These are phyloP conservation scores for Cucumis hystrix DNA, from an alignment of 306 rosid species.

Conservation along the genomic window DNA sequence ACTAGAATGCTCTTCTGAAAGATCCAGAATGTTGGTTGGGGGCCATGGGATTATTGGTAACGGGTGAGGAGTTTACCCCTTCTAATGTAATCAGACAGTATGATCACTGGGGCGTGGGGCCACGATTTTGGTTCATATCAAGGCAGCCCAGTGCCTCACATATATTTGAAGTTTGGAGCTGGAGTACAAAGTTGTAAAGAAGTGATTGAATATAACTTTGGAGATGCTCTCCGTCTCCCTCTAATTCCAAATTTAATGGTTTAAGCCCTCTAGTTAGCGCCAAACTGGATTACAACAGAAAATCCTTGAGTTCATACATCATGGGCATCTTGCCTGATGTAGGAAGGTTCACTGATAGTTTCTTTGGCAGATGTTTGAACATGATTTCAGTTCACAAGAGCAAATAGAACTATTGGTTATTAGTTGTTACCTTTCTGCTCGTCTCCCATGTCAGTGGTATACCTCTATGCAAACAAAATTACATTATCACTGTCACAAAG, in stretches of 20 bases:
- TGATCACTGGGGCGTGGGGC: conserved; percentile 1
- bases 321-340: background rate
- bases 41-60: background rate
- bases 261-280: background rate
- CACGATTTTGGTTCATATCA: background rate
- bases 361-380: background rate
- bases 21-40: background rate
- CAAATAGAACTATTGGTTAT: background rate
- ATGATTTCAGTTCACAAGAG: background rate
- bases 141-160: background rate
- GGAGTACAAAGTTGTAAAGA: background rate
- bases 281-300: background rate
- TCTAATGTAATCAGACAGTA: background rate
- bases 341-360: background rate
- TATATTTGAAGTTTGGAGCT: background rate
- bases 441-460: background rate
- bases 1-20: background rate
- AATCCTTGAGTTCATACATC: background rate
- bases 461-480: background rate
- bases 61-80: background rate
- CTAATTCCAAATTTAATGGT: background rate
- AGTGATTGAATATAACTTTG: background rate
- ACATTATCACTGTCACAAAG: background rate
- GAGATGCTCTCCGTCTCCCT: background rate
- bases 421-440: background rate